Evolutionary conservation across 2,329 filamentous ascomycete genomes (phyloP).

Genomic region (Colletotrichum incanum): DNA sequence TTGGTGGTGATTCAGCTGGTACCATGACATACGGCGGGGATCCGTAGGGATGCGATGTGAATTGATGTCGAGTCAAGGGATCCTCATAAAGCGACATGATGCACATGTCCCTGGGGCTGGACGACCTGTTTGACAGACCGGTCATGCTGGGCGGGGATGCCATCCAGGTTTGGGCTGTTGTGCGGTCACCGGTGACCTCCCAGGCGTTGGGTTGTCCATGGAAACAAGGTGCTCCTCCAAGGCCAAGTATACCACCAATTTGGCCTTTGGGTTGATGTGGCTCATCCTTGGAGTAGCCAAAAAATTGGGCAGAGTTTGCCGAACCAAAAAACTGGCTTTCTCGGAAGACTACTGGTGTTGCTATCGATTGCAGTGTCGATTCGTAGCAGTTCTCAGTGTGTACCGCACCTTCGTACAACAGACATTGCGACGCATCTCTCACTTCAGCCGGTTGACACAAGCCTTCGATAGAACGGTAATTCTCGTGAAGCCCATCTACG

Average conservation of each 20-base stretch:
- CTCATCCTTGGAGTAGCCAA: background rate
- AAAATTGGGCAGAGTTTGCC: background rate
- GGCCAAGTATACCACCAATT: no score
- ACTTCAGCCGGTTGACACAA: background rate
- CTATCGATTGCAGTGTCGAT: background rate
- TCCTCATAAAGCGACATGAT: background rate
- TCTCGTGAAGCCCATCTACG: background rate
- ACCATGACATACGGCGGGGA: no score
- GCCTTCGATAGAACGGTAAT: background rate
- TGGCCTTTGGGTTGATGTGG: background rate
- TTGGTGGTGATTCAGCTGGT: no score
- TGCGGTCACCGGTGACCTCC: background rate
- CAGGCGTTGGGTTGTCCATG: background rate
- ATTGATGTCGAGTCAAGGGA: background rate
- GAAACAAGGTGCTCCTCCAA: background rate
- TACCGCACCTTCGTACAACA: background rate
- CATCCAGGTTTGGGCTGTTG: background rate
- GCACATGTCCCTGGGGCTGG: background rate
- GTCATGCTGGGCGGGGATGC: background rate
- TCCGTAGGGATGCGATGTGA: background rate
- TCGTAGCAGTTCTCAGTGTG: background rate
- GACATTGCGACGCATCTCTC: background rate
- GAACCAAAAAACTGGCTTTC: background rate
- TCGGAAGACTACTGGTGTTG: background rate
- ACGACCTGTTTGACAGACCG: background rate